phyloP scores from a whole-genome alignment of 371 early-diverging fungal species.

The Apophysomyces elegans region DNA sequence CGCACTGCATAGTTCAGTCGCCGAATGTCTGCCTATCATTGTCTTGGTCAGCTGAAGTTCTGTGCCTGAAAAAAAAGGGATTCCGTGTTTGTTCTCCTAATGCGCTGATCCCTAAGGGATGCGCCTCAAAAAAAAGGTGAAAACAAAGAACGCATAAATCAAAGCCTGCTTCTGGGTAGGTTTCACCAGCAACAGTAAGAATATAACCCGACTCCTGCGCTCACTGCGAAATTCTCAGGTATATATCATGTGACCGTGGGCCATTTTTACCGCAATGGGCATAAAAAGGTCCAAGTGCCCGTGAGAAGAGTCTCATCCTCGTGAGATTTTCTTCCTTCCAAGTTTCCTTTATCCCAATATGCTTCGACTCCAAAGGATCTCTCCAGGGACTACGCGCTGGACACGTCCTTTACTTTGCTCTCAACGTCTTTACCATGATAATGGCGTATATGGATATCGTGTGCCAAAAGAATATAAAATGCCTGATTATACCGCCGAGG shows the following conservation, averaged over 20 bases:
- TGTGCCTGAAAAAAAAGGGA: background rate
- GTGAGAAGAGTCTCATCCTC: constrained; percentile 1
- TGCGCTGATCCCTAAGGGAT: too few species aligned
- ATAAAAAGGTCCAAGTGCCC: background rate
- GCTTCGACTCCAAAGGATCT: background rate
- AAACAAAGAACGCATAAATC: too few species aligned
- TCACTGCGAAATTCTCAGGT: background rate
- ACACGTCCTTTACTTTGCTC: constrained; percentile 5
- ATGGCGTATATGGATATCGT: constrained; percentile 86
- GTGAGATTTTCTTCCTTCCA: background rate
- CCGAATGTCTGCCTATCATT: background rate
- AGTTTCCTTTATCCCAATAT: background rate
- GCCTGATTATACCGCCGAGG: constrained; percentile 77
- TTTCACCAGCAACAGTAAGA: too few species aligned
- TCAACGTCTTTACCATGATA: constrained; percentile 65
- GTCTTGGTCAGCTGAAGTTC: background rate
- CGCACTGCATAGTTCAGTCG: background rate
- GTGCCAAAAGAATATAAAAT: constrained; percentile 67
- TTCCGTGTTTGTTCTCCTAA: background rate
- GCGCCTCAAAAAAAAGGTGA: too few species aligned
- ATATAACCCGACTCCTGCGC: too few species aligned
- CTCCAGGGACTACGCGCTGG: background rate
- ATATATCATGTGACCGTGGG: constrained; percentile 1
- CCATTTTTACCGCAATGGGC: background rate
- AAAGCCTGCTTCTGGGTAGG: too few species aligned